Percentiles rank a stretch among this genome's conserved stretches.
These are phyloP conservation scores for Lichtheimia ornata DNA, from an alignment of 371 early-diverging fungal genomes.

Conservation along the genomic window DNA sequence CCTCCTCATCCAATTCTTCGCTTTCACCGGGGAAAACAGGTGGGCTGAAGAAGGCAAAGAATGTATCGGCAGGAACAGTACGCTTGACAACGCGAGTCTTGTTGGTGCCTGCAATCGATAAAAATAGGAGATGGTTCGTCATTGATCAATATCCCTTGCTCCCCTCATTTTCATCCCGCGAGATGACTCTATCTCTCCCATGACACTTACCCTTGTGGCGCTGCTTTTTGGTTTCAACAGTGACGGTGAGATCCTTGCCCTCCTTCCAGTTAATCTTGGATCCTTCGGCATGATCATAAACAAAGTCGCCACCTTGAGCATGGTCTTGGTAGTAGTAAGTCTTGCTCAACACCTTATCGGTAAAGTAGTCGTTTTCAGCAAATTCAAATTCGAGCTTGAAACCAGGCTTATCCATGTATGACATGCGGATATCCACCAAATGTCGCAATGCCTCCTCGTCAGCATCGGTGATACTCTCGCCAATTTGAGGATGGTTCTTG, in stretches of 20 bases:
- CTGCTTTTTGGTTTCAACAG: conserved; percentile 95
- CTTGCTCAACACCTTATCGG: conserved; percentile 85
- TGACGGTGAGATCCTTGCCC: conserved; percentile 90
- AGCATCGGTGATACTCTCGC: conserved; percentile 82
- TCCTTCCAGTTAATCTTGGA: conserved; percentile 93
- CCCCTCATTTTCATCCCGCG: no score
- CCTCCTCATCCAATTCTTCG: conserved; percentile 74
- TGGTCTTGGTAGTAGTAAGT: conserved; percentile 85
- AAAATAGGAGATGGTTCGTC: no score
- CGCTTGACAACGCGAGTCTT: conserved; percentile 97
- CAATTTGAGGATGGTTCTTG: conserved; percentile 80
- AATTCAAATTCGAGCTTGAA: conserved; percentile 94
- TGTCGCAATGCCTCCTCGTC: conserved; percentile 86
- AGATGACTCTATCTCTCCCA: no score
- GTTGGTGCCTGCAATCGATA: conserved; percentile 68
- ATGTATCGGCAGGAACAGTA: conserved; percentile 89
- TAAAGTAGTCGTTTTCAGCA: conserved; percentile 85
- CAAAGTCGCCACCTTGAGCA: conserved; percentile 74
- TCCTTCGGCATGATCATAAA: conserved; percentile 92
- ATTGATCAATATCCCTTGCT: no score
- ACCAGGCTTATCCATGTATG: conserved; percentile 86
- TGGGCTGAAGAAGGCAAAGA: conserved; percentile 95
- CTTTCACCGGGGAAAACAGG: conserved; percentile 77
- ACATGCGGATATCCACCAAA: conserved; percentile 83
- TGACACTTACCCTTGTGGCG: conserved; percentile 81